These are phyloP conservation scores for Mucor lusitanicus DNA, from an alignment of 371 early-diverging fungal genomes.

Conservation along the genomic window DNA sequence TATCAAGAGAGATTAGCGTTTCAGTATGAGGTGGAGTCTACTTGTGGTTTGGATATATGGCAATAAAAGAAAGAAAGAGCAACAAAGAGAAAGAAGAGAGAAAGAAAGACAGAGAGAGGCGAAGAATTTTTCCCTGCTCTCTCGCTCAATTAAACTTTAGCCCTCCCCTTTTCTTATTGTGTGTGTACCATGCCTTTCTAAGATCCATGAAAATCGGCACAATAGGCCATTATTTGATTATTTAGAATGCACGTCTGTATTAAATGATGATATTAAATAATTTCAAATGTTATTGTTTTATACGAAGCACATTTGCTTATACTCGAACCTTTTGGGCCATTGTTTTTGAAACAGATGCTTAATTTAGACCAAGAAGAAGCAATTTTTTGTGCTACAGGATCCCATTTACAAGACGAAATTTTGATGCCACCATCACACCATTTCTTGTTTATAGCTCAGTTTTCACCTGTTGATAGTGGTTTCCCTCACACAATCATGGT, in stretches of 20 bases:
- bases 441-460: background rate
- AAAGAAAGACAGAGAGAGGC: background rate
- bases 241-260: background rate
- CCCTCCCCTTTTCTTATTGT: slow-evolving; percentile 1
- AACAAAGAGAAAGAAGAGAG: background rate
- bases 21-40: background rate
- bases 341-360: background rate
- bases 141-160: slow-evolving; percentile 2
- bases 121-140: slow-evolving; percentile 1
- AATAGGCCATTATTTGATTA: background rate
- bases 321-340: background rate
- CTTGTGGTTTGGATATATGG: background rate
- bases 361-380: background rate
- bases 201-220: background rate
- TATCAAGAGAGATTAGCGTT: background rate
- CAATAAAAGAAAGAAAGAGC: background rate
- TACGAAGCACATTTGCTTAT: background rate
- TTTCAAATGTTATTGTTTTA: background rate
- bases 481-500: background rate
- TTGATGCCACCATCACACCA: slow-evolving; percentile 4
- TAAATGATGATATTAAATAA: background rate
- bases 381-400: background rate
- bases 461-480: background rate
- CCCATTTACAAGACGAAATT: background rate
- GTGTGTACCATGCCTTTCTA: background rate